Percentiles rank a stretch among this genome's conserved stretches.
phyloP scores from a whole-genome alignment of 495 filamentous ascomycete species.

The Immersiella caudata region DNA sequence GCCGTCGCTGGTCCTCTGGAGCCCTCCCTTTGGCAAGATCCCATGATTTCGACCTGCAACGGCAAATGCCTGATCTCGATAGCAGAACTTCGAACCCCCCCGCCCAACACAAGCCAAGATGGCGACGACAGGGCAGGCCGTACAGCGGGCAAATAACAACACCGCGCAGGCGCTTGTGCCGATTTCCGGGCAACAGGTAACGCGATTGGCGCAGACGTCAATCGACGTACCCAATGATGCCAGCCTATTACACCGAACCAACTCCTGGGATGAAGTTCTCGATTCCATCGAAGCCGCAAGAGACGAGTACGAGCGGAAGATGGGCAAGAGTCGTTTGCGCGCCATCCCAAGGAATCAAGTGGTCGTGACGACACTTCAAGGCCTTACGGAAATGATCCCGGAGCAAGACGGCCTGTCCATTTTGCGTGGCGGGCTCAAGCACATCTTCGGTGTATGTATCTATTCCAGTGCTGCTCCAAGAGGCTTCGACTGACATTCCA shows the following conservation, averaged over 20 bases:
- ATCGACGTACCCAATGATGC: background rate
- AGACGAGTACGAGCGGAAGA: background rate
- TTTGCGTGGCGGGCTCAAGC: background rate
- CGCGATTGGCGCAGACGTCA: no score
- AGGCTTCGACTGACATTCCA: background rate
- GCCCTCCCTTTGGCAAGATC: no score
- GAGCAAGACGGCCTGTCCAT: background rate
- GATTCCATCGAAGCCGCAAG: background rate
- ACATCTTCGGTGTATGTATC: background rate
- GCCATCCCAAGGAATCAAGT: background rate
- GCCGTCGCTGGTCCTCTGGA: no score
- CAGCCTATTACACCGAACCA: background rate
- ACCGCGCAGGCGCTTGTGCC: no score
- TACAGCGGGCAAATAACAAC: no score
- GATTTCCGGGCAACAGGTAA: no score
- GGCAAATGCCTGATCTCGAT: no score
- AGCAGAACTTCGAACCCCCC: no score
- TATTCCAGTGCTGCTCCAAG: background rate
- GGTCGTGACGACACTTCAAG: background rate
- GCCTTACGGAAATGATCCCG: background rate
- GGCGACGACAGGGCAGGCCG: no score
- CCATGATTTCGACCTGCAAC: no score
- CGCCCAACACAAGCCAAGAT: no score
- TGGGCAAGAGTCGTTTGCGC: background rate
- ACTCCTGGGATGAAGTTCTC: background rate